Conservation (phyloP, 208 protist genomes). For the Naegleria fowleri region DNA sequence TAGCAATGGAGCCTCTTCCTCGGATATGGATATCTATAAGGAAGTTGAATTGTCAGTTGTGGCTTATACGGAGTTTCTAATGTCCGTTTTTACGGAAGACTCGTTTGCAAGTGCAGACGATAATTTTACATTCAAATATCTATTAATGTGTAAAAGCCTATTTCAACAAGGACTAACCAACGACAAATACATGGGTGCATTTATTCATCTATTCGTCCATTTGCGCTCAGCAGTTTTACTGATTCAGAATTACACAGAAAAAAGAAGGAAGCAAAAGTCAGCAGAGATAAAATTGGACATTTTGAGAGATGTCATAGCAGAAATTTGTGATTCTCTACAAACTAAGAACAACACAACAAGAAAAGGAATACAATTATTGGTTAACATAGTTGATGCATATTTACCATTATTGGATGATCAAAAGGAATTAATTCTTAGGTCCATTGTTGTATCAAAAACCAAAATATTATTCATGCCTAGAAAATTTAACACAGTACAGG, state of each 20-base stretch:
- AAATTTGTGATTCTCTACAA: not conserved
- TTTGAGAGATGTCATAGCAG: not conserved
- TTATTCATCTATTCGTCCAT: not conserved
- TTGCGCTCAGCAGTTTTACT: not conserved
- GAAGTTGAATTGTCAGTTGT: not conserved
- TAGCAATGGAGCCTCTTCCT: not conserved
- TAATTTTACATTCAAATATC: not conserved
- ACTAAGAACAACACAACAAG: not conserved
- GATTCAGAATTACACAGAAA: not conserved
- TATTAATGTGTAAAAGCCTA: not conserved
- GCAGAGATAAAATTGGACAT: not conserved
- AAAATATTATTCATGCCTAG: not conserved
- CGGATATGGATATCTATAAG: not conserved
- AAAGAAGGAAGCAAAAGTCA: not conserved
- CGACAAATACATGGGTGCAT: not conserved
- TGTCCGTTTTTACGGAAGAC: not conserved
- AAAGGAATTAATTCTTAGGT: not conserved
- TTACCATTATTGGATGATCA: not conserved
- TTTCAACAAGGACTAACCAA: not conserved
- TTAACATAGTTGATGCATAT: not conserved
- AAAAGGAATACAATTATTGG: not conserved
- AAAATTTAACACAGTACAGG: not conserved
- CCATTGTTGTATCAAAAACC: not conserved
- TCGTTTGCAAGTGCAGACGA: not conserved
- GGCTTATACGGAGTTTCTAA: not conserved